Evolutionary conservation across 2,329 filamentous ascomycete genomes (phyloP).

Genomic region (Alternaria brassicicola): DNA sequence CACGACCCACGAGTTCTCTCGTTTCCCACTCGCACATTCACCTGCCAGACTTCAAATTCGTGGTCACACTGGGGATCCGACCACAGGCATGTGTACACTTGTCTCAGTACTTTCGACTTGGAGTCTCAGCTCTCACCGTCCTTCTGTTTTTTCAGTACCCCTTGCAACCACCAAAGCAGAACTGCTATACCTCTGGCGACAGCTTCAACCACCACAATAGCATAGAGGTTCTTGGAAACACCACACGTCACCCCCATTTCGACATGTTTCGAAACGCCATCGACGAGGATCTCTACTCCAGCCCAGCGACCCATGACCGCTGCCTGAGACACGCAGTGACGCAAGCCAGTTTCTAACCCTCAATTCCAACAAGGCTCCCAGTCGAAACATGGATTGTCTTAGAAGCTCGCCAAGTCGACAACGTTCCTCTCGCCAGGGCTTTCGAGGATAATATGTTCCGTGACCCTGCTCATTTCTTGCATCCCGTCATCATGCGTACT

Average conservation of each 20-base stretch:
- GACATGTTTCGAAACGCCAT: conserved; percentile 2
- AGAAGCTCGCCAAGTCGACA: neutral
- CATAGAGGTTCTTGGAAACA: neutral
- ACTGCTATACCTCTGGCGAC: neutral
- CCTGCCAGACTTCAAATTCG: neutral
- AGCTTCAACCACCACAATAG: neutral
- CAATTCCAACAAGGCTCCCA: neutral
- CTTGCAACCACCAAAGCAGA: neutral
- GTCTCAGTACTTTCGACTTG: neutral
- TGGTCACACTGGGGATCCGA: neutral
- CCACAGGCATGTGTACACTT: neutral
- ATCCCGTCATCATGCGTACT: conserved; percentile 13
- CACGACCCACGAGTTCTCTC: conserved; percentile 24
- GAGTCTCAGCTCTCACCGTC: neutral
- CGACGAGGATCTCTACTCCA: neutral
- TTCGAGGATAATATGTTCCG: neutral
- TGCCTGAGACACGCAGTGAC: conserved; percentile 8
- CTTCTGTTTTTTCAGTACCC: neutral
- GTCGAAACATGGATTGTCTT: neutral
- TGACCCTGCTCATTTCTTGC: neutral
- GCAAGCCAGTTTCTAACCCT: neutral
- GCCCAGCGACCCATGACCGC: neutral
- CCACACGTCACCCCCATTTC: neutral
- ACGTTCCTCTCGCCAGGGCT: neutral
- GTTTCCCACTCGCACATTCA: neutral